Percentiles rank a stretch among this genome's conserved stretches.
phyloP scores from a whole-genome alignment of 2,329 filamentous ascomycete genomes.

The Hysterium pulicare region DNA sequence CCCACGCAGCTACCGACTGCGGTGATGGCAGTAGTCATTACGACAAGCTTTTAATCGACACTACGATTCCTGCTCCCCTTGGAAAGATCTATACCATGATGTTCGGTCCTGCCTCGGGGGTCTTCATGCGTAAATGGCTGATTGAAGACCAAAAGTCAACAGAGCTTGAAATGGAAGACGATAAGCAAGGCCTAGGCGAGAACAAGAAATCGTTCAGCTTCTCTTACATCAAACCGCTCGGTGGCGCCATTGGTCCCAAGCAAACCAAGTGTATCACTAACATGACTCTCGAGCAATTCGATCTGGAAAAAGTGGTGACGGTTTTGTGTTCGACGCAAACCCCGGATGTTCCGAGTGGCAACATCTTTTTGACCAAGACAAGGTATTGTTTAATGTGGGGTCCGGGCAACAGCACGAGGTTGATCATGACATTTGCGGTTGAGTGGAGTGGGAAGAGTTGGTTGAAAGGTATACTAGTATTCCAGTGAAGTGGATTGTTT shows the following conservation, averaged over 20 bases:
- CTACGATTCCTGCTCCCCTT: slow-evolving; percentile 78
- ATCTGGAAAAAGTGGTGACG: slow-evolving; percentile 82
- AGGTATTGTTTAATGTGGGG: slow-evolving; percentile 94
- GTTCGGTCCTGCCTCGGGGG: slow-evolving; percentile 75
- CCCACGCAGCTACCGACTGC: slow-evolving; percentile 82
- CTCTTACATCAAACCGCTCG: slow-evolving; percentile 88
- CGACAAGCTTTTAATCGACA: slow-evolving; percentile 80
- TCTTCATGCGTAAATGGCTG: slow-evolving; percentile 85
- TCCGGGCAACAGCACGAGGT: slow-evolving; percentile 75
- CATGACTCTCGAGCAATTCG: slow-evolving; percentile 77
- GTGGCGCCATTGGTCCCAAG: slow-evolving; percentile 79
- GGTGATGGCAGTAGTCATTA: slow-evolving; percentile 76
- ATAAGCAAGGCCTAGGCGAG: slow-evolving; percentile 71
- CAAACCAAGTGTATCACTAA: slow-evolving; percentile 92
- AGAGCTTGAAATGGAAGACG: slow-evolving; percentile 79
- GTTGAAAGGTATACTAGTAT: slow-evolving; percentile 81
- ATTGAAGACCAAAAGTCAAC: slow-evolving; percentile 81
- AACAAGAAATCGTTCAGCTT: slow-evolving; percentile 74
- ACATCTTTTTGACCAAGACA: slow-evolving; percentile 87
- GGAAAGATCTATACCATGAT: slow-evolving; percentile 87
- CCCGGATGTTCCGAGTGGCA: slow-evolving; percentile 92
- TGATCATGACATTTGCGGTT: slow-evolving; percentile 84
- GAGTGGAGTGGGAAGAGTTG: slow-evolving; percentile 99
- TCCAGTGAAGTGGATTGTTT: neutral
- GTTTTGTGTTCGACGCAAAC: slow-evolving; percentile 83